These are phyloP conservation scores for Cenchrus purpureus DNA, from an alignment of 176 grass and related monocot genomes.

Conservation along the genomic window DNA sequence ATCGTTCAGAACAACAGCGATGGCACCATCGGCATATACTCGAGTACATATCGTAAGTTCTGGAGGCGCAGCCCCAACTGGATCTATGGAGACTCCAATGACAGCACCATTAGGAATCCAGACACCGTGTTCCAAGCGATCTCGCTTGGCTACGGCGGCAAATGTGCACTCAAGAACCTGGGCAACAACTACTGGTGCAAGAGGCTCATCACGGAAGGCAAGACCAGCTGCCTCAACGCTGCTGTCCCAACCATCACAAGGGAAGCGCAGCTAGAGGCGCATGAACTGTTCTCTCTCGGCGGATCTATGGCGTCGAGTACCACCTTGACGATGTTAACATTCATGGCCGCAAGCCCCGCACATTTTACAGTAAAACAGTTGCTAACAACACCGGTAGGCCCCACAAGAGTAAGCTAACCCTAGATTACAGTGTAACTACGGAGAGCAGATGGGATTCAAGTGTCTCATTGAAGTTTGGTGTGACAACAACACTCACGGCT, in stretches of 20 bases:
- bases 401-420: no score
- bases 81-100: background rate
- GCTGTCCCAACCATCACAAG: background rate
- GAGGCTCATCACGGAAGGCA: background rate
- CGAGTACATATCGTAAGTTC: background rate
- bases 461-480: background rate
- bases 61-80: background rate
- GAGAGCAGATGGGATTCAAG: background rate
- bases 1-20: background rate
- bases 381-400: background rate
- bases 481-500: background rate
- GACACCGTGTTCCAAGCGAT: background rate
- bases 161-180: background rate
- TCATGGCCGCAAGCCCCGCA: background rate
- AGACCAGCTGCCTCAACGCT: background rate
- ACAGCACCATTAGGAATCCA: fast-evolving
- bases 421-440: background rate
- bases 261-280: background rate
- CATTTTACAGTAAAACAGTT: background rate
- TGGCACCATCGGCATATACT: background rate
- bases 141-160: fast-evolving
- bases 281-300: background rate
- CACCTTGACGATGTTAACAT: background rate
- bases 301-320: background rate
- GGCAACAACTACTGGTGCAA: background rate